A percentile compares a stretch with the other conserved stretches of the same genome.
phyloP scores from a whole-genome alignment of 1,284 basidiomycete species.

The Puccinia polysora region DNA sequence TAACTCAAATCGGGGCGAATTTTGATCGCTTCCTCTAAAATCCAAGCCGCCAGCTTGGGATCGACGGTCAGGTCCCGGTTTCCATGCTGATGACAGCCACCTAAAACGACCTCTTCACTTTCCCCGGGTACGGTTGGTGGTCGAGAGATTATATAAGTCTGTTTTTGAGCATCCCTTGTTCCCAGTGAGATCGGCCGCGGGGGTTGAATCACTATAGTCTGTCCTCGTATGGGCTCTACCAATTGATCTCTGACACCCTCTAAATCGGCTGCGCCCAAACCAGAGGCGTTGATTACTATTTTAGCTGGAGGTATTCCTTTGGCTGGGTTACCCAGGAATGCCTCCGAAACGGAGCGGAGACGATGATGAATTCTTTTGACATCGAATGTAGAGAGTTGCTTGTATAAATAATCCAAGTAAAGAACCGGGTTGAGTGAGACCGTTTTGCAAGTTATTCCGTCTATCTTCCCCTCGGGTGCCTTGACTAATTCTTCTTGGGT shows the following conservation, averaged over 20 bases:
- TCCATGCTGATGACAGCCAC: constrained; percentile 21
- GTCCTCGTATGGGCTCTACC: constrained; percentile 33
- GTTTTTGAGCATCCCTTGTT: not conserved
- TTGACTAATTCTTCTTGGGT: constrained; percentile 4
- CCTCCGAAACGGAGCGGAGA: constrained; percentile 19
- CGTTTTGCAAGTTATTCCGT: constrained; percentile 21
- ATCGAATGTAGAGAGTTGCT: not conserved
- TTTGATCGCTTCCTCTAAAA: constrained; percentile 11
- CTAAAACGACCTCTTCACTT: constrained; percentile 25
- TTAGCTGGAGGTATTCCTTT: constrained; percentile 1
- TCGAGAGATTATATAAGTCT: constrained; percentile 22
- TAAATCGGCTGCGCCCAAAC: constrained; percentile 22
- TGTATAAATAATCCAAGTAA: constrained; percentile 15
- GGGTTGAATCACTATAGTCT: constrained; percentile 14
- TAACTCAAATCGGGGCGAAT: constrained; percentile 22
- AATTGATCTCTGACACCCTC: constrained; percentile 13
- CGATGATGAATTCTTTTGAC: constrained; percentile 30
- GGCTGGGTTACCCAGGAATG: constrained; percentile 1
- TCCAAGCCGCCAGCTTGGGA: not conserved
- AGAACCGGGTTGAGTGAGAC: constrained; percentile 27
- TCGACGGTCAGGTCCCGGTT: constrained; percentile 13
- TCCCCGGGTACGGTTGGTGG: not conserved
- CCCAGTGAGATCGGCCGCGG: constrained; percentile 12
- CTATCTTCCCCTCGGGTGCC: constrained; percentile 1
- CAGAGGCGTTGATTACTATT: constrained; percentile 36